These are phyloP conservation scores for Elsinoe arachidis DNA, from an alignment of 2,329 filamentous ascomycete species.

Conservation along the genomic window DNA sequence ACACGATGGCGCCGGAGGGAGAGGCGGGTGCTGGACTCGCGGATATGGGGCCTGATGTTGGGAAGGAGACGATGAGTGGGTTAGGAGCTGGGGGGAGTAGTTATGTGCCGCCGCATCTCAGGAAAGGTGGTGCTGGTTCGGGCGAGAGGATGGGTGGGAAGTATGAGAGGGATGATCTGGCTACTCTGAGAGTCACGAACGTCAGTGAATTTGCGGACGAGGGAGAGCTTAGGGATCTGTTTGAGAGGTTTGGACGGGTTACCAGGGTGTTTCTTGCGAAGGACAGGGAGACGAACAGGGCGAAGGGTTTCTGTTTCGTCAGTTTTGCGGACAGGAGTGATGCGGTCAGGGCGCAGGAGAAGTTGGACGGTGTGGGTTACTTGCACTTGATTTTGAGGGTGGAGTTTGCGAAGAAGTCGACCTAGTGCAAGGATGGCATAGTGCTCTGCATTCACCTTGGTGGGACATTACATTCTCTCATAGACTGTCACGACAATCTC, in stretches of 20 bases:
- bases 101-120: conserved; percentile 90
- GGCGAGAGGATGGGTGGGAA: conserved; percentile 87
- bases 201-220: conserved; percentile 98
- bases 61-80: conserved; percentile 32
- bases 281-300: conserved; percentile 89
- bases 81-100: conserved; percentile 58
- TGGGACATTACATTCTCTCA: not conserved
- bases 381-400: conserved; percentile 79
- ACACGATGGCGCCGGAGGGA: conserved; percentile 85
- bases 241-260: conserved; percentile 93
- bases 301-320: conserved; percentile 99
- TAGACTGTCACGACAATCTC: not conserved
- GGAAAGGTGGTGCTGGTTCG: conserved; percentile 55
- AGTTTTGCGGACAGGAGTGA: conserved; percentile 86
- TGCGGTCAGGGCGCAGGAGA: conserved; percentile 85
- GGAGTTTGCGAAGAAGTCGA: conserved; percentile 68
- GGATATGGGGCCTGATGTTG: conserved; percentile 40
- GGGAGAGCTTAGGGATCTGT: conserved; percentile 90
- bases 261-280: conserved; percentile 97
- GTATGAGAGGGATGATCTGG: conserved; percentile 92
- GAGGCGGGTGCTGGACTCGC: conserved; percentile 36
- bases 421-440: conserved; percentile 18
- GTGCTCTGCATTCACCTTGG: not conserved
- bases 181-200: conserved; percentile 94
- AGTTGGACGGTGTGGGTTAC: conserved; percentile 94